These are phyloP conservation scores for Aspergillus asperescens DNA, from an alignment of 495 filamentous ascomycete genomes.

Conservation along the genomic window DNA sequence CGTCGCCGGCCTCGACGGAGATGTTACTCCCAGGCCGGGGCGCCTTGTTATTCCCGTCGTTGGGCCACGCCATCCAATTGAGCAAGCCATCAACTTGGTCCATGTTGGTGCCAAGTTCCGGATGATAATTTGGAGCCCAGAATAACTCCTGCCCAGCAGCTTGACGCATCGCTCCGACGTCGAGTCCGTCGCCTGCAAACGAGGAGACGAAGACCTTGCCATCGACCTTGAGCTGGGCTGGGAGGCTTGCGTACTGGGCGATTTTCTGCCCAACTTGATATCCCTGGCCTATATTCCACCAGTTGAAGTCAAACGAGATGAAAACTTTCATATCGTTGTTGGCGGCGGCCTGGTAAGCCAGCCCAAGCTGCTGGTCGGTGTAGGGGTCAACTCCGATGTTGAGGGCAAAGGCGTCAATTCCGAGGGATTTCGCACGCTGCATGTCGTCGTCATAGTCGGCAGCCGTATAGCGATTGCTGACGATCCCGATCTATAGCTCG, in stretches of 20 bases:
- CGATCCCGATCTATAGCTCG: slow-evolving; percentile 47
- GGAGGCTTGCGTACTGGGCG: slow-evolving; percentile 39
- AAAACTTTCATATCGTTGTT: slow-evolving; percentile 58
- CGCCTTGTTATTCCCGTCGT: slow-evolving; percentile 49
- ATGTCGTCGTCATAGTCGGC: slow-evolving; percentile 55
- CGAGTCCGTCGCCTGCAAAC: slow-evolving; percentile 49
- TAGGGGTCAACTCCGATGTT: slow-evolving; percentile 53
- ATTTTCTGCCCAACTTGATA: slow-evolving; percentile 44
- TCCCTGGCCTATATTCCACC: slow-evolving; percentile 40
- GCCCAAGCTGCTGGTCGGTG: slow-evolving; percentile 50
- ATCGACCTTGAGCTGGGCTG: slow-evolving; percentile 53
- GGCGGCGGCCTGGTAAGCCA: slow-evolving; percentile 54
- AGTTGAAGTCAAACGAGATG: slow-evolving; percentile 59
- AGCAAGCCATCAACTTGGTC: slow-evolving; percentile 44
- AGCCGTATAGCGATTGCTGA: slow-evolving; percentile 42
- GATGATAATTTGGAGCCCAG: slow-evolving; percentile 54
- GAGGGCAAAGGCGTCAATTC: slow-evolving; percentile 58
- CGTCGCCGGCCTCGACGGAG: slow-evolving; percentile 44
- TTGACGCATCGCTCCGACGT: slow-evolving; percentile 38
- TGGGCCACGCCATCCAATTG: slow-evolving; percentile 58
- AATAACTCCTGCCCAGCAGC: slow-evolving; percentile 47
- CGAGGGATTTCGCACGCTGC: slow-evolving; percentile 47
- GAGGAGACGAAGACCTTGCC: slow-evolving; percentile 53
- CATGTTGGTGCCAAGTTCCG: slow-evolving; percentile 32
- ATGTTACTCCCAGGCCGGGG: slow-evolving; percentile 37